Percentiles rank a stretch among this genome's conserved stretches.
Evolutionary conservation across 2,329 filamentous ascomycete species (phyloP).

Genomic region (Fusarium heterosporum): DNA sequence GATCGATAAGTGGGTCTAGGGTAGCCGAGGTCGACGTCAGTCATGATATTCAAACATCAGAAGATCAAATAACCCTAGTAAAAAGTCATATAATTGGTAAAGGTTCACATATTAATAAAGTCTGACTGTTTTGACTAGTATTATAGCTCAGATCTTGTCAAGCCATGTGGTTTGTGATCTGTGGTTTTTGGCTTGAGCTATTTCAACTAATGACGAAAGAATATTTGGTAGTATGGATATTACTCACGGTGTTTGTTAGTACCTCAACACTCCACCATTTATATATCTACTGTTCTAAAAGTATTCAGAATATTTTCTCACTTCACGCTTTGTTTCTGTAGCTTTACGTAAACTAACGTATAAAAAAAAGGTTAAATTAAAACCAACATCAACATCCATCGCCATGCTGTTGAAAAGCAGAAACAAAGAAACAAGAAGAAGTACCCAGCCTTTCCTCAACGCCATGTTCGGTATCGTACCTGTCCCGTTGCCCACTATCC

Average conservation of each 20-base stretch:
- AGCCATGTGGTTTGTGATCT: too few relatives aligned
- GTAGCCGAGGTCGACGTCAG: conserved; percentile 18
- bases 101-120: too few relatives aligned
- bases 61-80: not conserved
- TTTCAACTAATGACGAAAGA: too few relatives aligned
- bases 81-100: too few relatives aligned
- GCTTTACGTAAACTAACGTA: conserved; percentile 29
- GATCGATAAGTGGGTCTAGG: conserved; percentile 38
- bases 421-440: conserved; percentile 40
- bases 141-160: too few relatives aligned
- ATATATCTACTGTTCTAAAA: not conserved
- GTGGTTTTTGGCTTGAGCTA: not conserved
- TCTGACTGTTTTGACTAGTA: too few relatives aligned
- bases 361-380: conserved; percentile 23
- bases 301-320: conserved; percentile 12
- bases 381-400: conserved; percentile 48
- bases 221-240: too few relatives aligned
- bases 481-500: conserved; percentile 37
- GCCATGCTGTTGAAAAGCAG: conserved; percentile 48
- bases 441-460: conserved; percentile 48
- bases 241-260: too few relatives aligned
- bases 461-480: conserved; percentile 46
- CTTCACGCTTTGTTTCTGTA: conserved; percentile 15
- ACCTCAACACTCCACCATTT: not conserved
- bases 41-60: not conserved